Evolutionary conservation across 2,329 filamentous ascomycete species (phyloP).

Genomic region (Bipolaris cookei): DNA sequence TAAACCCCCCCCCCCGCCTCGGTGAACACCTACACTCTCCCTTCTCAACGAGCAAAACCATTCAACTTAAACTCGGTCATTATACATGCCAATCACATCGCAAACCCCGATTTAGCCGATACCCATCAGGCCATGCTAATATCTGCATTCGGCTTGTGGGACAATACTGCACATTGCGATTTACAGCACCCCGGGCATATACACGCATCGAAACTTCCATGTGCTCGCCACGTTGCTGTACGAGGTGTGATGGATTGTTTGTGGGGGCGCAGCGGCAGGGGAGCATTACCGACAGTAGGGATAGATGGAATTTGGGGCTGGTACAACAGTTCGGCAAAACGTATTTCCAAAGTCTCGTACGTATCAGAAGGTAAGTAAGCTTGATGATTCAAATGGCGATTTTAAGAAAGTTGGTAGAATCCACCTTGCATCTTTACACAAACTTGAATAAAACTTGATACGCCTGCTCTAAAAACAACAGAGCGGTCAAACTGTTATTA

Average conservation of each 20-base stretch:
- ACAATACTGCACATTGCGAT: conserved; percentile 9
- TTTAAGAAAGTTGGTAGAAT: no score
- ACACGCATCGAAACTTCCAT: conserved; percentile 20
- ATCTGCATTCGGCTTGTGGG: conserved; percentile 1
- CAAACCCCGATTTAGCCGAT: conserved; percentile 15
- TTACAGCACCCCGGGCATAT: neutral
- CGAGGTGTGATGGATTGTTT: conserved; percentile 7
- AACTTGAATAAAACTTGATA: no score
- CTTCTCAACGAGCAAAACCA: neutral
- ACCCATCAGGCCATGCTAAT: neutral
- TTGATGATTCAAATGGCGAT: no score
- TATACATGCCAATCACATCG: neutral
- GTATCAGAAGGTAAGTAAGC: no score
- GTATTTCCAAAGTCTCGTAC: no score
- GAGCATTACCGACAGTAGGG: conserved; percentile 6
- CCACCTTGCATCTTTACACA: no score
- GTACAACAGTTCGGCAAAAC: no score
- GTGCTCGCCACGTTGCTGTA: conserved; percentile 10
- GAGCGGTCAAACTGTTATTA: no score
- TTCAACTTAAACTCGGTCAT: conserved; percentile 12
- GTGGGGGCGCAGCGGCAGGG: conserved; percentile 21
- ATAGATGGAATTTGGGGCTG: no score
- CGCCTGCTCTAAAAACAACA: no score
- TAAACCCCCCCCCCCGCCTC: no score
- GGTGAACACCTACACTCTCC: no score